A percentile compares a stretch with the other conserved stretches of the same genome.
phyloP scores from a whole-genome alignment of 116 monocot genomes.

The Papilionanthe hybrid region DNA sequence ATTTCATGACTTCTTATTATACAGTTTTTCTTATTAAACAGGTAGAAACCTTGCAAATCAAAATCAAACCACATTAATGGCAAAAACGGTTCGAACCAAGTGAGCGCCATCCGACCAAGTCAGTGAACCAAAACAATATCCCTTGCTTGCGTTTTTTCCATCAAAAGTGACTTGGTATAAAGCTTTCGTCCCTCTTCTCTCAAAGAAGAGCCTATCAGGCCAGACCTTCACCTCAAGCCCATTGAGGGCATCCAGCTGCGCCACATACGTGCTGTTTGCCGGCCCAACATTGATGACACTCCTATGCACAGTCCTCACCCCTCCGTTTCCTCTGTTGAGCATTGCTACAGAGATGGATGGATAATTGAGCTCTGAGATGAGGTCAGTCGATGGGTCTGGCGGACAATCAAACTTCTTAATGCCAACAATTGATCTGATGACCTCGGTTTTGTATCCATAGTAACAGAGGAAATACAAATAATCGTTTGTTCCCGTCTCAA shows the following conservation, averaged over 20 bases:
- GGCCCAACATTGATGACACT: slow-evolving; percentile 75
- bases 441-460: slow-evolving; percentile 71
- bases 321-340: slow-evolving; percentile 19
- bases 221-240: slow-evolving; percentile 56
- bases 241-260: slow-evolving; percentile 40
- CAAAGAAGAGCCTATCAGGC: slow-evolving; percentile 58
- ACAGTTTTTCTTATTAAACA: not conserved
- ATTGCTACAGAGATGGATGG: slow-evolving; percentile 73
- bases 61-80: slow-evolving; percentile 45
- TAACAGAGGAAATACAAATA: slow-evolving; percentile 78
- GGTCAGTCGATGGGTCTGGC: slow-evolving; percentile 23
- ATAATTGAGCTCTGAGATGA: slow-evolving; percentile 76
- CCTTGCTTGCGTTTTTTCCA: slow-evolving; percentile 35
- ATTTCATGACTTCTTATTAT: not conserved
- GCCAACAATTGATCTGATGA: slow-evolving; percentile 50
- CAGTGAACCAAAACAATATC: slow-evolving; percentile 61
- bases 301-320: slow-evolving; percentile 29
- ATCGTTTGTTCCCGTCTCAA: slow-evolving; percentile 54
- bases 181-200: slow-evolving; percentile 33
- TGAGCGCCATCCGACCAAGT: slow-evolving; percentile 76
- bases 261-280: slow-evolving; percentile 49
- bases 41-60: not conserved
- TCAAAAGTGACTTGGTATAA: slow-evolving; percentile 61
- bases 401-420: slow-evolving; percentile 64
- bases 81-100: slow-evolving; percentile 54